Percentiles rank a stretch among this genome's conserved stretches.
phyloP scores from a whole-genome alignment of 768 basidiomycete genomes.

The Tubosaeta brunneosetosa region DNA sequence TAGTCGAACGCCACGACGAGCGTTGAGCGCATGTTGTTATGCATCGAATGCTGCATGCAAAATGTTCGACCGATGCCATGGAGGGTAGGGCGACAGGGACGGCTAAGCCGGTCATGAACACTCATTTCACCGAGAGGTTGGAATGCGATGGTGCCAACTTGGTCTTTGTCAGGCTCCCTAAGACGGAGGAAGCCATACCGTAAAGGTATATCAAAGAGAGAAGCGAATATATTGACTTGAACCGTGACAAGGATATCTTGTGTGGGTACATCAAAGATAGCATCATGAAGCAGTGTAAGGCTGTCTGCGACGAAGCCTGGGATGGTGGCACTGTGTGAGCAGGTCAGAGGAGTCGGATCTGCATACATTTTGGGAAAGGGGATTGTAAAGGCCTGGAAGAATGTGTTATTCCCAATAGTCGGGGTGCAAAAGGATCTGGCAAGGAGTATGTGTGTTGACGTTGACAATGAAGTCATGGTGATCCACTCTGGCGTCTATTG shows the following conservation, averaged over 20 bases:
- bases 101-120: too few relatives aligned
- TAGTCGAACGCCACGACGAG: too few relatives aligned
- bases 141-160: background rate
- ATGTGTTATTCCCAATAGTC: slow-evolving; percentile 1
- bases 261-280: slow-evolving; percentile 4
- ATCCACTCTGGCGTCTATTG: too few relatives aligned
- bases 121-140: background rate
- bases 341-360: background rate
- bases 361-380: slow-evolving; percentile 5
- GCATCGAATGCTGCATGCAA: too few relatives aligned
- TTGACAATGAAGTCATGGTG: too few relatives aligned
- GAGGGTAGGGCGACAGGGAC: slow-evolving; percentile 6
- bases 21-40: too few relatives aligned
- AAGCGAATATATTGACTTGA: background rate
- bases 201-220: background rate
- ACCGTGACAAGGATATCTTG: slow-evolving; percentile 12
- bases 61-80: slow-evolving; percentile 13
- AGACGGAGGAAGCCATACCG: slow-evolving; percentile 6
- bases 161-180: background rate
- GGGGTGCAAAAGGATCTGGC: background rate
- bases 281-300: slow-evolving; percentile 10
- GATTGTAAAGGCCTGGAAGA: slow-evolving; percentile 12
- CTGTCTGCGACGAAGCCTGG: background rate
- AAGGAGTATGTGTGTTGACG: slow-evolving; percentile 18
- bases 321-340: slow-evolving; percentile 12